Percentiles rank a stretch among this genome's conserved stretches.
Conservation (phyloP, 352 stramenopile species). For the Globisporangium paddicum region DNA sequence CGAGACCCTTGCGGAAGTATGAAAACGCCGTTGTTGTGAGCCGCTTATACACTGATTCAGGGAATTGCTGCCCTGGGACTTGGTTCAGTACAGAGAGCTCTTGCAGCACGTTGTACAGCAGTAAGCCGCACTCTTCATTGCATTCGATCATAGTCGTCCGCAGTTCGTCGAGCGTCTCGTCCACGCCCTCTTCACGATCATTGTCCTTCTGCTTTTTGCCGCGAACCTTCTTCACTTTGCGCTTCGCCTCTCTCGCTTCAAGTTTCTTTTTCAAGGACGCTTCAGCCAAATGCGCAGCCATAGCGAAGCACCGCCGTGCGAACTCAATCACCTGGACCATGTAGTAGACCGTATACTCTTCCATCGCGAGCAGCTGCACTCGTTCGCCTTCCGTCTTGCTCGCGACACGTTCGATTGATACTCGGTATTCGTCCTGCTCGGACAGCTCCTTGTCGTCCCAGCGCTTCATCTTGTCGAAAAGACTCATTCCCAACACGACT, state of each 20-base stretch:
- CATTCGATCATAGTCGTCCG: constrained; percentile 43
- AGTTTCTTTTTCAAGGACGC: constrained; percentile 6
- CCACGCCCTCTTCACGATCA: constrained; percentile 14
- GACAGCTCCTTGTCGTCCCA: constrained; percentile 32
- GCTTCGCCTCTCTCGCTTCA: neutral
- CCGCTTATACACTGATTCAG: constrained; percentile 18
- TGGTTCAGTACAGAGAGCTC: constrained; percentile 55
- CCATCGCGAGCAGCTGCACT: constrained; percentile 24
- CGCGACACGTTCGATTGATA: neutral
- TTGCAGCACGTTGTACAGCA: constrained; percentile 72
- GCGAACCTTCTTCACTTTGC: neutral
- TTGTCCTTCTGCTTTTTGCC: neutral
- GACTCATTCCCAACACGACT: constrained; percentile 28
- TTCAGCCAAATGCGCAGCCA: constrained; percentile 43
- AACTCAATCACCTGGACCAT: constrained; percentile 62
- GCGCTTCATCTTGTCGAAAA: constrained; percentile 57
- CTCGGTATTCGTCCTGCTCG: constrained; percentile 12
- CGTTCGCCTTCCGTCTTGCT: neutral
- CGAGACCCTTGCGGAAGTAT: constrained; percentile 39
- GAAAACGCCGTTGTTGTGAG: constrained; percentile 25
- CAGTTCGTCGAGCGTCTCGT: constrained; percentile 27
- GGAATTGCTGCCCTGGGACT: constrained; percentile 21
- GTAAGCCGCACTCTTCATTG: constrained; percentile 63
- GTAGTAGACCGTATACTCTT: constrained; percentile 39
- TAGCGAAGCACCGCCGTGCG: constrained; percentile 51